Base-by-base conservation (phyloP, 2,329 filamentous ascomycete species). In the Talaromyces sp. region DNA sequence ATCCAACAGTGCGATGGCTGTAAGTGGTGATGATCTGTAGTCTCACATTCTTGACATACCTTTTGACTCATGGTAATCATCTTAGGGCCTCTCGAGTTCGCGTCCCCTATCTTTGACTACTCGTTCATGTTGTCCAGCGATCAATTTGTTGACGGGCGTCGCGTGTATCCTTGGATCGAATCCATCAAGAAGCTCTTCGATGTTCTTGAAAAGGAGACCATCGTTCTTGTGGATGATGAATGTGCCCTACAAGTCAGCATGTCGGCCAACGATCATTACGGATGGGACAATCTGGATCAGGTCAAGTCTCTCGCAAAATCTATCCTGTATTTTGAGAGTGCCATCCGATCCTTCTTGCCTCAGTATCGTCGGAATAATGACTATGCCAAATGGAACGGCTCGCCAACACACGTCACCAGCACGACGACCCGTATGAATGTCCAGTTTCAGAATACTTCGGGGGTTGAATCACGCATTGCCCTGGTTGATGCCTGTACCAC, bases 1-100 rank as follows among this genome's bases (percentile, higher is more conserved):
- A 28, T 41, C 9, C 9, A 15, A 8, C 22, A 53, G 7, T 40
- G 22, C 19, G 5, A 31, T 9, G 50, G 37, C 39, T 58, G 53
- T 66, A 62, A 31, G 61, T 63, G 19, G 57, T 19, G 10, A 22
- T 17, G 15, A 33, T 48, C n/a, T 19, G 15, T 13, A 33, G 9
- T 10, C 17, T 33, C 17, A 3, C 10, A 7, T 19, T 46, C 6
- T 19, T 19, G 9, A 48, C 11, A 33, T 2, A 15, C 7, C n/a
- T 33, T 33, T 5, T 33, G 45, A 33, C 45, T 48, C 45, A 33
- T 9, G n/a, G 33, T 48, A 19, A 48, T 33, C 10, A 5, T 5
- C 31, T 4, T 15, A 55, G 53, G 53, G 53, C 53, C 53, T 3
- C 4, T 55, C 4, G 40, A 43, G 19, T 55, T 55, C 31, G 28